Conservation (phyloP, 1,139 yeast genomes). For the Taphrina communis region DNA sequence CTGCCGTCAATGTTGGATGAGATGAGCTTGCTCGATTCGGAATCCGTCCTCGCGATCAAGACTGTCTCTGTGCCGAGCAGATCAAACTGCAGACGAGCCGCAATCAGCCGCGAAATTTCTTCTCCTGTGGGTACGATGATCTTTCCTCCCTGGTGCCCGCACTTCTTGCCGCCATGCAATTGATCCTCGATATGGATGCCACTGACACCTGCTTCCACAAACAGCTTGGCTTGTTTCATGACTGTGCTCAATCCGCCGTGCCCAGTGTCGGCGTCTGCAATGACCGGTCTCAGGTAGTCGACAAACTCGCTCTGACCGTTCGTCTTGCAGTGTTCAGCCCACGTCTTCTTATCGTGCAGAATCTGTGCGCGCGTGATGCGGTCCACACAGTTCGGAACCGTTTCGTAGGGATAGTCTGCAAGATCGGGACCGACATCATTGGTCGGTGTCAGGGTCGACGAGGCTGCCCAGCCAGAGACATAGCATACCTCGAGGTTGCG, state of each 20-base stretch:
- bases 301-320: conserved; percentile 54
- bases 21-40: conserved; percentile 63
- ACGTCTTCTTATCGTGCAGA: conserved; percentile 63
- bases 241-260: conserved; percentile 71
- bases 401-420: conserved; percentile 70
- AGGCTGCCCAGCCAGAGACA: conserved; percentile 69
- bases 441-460: conserved; percentile 61
- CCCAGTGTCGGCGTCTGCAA: conserved; percentile 73
- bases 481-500: conserved; percentile 61
- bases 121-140: conserved; percentile 67
- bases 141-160: conserved; percentile 69
- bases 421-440: conserved; percentile 67
- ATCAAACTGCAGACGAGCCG: conserved; percentile 70
- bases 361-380: conserved; percentile 65
- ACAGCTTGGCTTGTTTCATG: conserved; percentile 66
- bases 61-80: conserved; percentile 66
- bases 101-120: conserved; percentile 62
- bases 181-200: conserved; percentile 70
- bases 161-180: conserved; percentile 68
- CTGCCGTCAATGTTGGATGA: conserved; percentile 63
- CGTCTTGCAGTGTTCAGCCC: conserved; percentile 51
- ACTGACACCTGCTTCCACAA: conserved; percentile 70
- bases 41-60: conserved; percentile 66
- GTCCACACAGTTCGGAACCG: conserved; percentile 70
- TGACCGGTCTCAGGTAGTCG: conserved; percentile 62